Evolutionary conservation across 2,329 filamentous ascomycete genomes (phyloP).

Genomic region (Verruconis gallopava): DNA sequence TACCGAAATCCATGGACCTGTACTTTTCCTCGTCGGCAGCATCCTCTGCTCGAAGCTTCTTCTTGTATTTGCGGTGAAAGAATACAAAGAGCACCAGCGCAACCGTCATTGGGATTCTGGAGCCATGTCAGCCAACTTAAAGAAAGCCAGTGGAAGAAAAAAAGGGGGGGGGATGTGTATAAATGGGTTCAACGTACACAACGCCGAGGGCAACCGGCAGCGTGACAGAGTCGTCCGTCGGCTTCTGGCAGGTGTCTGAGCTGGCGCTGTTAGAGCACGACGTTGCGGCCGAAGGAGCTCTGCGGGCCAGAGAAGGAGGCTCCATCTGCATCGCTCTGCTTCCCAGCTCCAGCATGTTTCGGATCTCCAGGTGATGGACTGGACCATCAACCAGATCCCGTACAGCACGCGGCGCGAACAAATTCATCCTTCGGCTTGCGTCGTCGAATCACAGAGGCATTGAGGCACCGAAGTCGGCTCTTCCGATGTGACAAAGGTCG

Average conservation of each 20-base stretch:
- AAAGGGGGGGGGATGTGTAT: too few species aligned
- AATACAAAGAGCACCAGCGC: conserved; percentile 56
- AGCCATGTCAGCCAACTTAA: conserved; percentile 2
- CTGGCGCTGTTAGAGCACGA: conserved; percentile 7
- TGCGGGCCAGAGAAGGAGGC: background rate
- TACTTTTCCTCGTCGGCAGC: conserved; percentile 75
- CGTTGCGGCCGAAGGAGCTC: background rate
- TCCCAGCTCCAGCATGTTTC: background rate
- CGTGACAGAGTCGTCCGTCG: conserved; percentile 37
- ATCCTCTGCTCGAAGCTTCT: conserved; percentile 64
- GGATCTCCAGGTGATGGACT: background rate
- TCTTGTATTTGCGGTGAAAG: conserved; percentile 66
- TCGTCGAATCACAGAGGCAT: background rate
- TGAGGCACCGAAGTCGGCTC: too few species aligned
- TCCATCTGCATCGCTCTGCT: background rate
- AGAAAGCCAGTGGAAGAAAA: background rate
- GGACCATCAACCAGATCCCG: background rate
- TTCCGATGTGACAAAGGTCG: too few species aligned
- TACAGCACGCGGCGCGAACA: background rate
- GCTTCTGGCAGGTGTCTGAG: conserved; percentile 42
- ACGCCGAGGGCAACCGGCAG: conserved; percentile 57
- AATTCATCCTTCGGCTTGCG: background rate
- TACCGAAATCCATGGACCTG: conserved; percentile 83
- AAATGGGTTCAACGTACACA: too few species aligned
- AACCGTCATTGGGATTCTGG: conserved; percentile 61